Conservation (phyloP, 345 rosid genomes). For the Salix viminalis region DNA sequence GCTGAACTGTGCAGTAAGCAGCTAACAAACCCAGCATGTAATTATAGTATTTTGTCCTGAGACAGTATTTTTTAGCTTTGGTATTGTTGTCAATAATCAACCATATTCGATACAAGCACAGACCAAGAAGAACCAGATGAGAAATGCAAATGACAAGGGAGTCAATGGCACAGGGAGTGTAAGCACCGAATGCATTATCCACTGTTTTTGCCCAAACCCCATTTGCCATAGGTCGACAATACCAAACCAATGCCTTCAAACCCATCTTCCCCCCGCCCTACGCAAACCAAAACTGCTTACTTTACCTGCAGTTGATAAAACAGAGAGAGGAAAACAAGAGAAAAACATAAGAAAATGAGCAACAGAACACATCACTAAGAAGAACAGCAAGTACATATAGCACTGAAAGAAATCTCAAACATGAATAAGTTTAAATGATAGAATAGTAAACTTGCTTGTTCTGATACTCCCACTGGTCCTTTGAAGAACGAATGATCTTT, state of each 20-base stretch:
- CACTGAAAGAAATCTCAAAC: background rate
- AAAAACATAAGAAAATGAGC: background rate
- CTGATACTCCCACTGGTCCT: background rate
- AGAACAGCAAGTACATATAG: background rate
- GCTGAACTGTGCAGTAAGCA: constrained; percentile 23
- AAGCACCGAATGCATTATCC: constrained; percentile 28
- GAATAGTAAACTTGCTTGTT: background rate
- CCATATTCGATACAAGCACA: constrained; percentile 30
- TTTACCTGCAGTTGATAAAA: background rate
- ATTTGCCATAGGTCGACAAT: constrained; percentile 24
- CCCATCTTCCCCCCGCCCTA: constrained; percentile 10
- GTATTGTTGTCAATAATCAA: constrained; percentile 6
- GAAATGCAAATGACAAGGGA: constrained; percentile 30
- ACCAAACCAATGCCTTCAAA: constrained; percentile 21
- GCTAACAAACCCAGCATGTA: constrained; percentile 23
- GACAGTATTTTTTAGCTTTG: constrained; percentile 21
- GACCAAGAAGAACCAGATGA: constrained; percentile 26
- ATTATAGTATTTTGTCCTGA: constrained; percentile 22
- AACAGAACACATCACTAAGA: background rate
- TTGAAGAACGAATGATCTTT: background rate
- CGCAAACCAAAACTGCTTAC: background rate
- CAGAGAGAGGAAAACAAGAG: background rate
- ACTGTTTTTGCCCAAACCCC: constrained; percentile 27
- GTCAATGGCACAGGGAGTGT: constrained; percentile 30
- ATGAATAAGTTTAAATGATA: background rate